Evolutionary conservation across 2,329 filamentous ascomycete species (phyloP).

Genomic region (Podosphaera aphanis): DNA sequence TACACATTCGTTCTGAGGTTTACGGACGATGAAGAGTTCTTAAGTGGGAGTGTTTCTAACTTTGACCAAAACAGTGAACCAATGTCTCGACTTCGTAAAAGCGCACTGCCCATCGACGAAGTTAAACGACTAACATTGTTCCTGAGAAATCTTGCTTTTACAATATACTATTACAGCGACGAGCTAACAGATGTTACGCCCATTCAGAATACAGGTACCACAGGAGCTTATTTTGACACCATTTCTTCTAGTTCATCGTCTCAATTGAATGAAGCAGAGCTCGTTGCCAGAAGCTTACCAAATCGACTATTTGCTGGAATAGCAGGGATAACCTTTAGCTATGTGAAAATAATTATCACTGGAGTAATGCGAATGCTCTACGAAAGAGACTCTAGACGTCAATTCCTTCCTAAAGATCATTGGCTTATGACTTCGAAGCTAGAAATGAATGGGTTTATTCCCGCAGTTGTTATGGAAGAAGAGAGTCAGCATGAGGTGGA

Average conservation of each 20-base stretch:
- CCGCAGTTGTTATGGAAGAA: constrained; percentile 70
- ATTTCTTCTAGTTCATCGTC: constrained; percentile 6
- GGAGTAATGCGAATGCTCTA: constrained; percentile 70
- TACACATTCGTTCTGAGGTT: constrained; percentile 83
- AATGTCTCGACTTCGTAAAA: constrained; percentile 28
- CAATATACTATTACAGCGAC: constrained; percentile 60
- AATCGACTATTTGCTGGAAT: constrained; percentile 32
- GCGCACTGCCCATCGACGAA: constrained; percentile 47
- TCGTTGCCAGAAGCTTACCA: constrained; percentile 3
- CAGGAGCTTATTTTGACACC: constrained; percentile 23
- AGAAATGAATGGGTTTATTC: constrained; percentile 72
- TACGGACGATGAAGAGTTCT: constrained; percentile 92
- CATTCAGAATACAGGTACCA: constrained; percentile 18
- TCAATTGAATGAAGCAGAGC: constrained; percentile 5
- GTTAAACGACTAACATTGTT: constrained; percentile 57
- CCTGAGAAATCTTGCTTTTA: constrained; percentile 75
- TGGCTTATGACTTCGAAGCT: constrained; percentile 85
- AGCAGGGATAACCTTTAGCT: constrained; percentile 50
- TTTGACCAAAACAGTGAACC: constrained; percentile 18
- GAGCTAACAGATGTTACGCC: constrained; percentile 29
- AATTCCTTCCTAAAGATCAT: constrained; percentile 60
- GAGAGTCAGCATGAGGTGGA: constrained; percentile 50
- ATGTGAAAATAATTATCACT: constrained; percentile 59
- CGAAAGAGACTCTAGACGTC: constrained; percentile 71
- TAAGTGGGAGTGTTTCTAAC: constrained; percentile 29